Base-by-base conservation (phyloP, 1,284 basidiomycete species). In the Peniophora sp. region DNA sequence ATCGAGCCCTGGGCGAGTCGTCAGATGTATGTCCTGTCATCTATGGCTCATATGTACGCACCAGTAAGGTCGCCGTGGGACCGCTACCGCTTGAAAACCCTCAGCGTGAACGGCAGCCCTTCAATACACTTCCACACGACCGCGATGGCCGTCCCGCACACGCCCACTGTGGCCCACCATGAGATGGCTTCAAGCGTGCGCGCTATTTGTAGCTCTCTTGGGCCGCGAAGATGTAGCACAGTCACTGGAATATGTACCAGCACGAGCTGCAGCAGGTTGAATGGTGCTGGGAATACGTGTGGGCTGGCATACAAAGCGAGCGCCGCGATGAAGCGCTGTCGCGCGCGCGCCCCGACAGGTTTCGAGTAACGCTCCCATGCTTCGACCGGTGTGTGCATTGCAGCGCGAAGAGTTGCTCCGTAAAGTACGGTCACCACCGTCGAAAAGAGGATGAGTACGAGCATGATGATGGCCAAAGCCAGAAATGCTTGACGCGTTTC, bases 281-380 rank as follows among this genome's bases (percentile, higher is more conserved):
- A 68, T 0, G 78, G 79, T 3, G 75, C 65, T 3, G 76, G 77
- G 55, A 77, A 81, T 43, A 58, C 59, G 52, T 72, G 69, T 3
- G 68, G 65, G 3, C 55, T 53, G 0, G 69, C 61, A 55, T 79
- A 79, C 5, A 52, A 49, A 20, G 61, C 49, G 9, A 75, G 67
- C n/a, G 68, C 64, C 24, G 59, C 60, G n/a, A 68, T 60, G 53
- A 76, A 75, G 1, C 60, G 54, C 42, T 63, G 63, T 24, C 78
- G 74, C n/a, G 79, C 74, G 17, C 64, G 59, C 6, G 70, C 53
- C 5, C 78, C 78, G 27, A 76, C 64, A 1, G 58, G 52, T 24
- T 51, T 46, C 2, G 77, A 72, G 58, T 75, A 81, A 22, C 65
- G 63, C 55, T 81, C 76, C 79, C 79, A 82, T 14, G 56, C 54